Conservation (phyloP, 192 early-diverging fungal genomes). For the Phlyctochytrium arcticum region DNA sequence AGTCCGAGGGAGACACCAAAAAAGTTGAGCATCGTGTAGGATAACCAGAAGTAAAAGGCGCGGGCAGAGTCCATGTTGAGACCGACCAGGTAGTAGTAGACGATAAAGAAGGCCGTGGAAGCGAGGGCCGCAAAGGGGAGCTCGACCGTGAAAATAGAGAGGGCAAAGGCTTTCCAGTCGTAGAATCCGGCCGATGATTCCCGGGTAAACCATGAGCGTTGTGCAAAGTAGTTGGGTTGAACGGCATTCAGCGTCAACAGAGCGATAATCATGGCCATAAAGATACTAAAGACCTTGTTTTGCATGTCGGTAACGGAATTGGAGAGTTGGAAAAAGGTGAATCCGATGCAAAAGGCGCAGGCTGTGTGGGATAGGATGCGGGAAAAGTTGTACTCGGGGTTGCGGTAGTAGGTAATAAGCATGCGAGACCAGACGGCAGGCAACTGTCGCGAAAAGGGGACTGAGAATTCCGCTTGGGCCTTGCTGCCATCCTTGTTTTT, state of each 20-base stretch:
- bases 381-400: constrained; percentile 72
- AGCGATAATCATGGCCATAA: constrained; percentile 61
- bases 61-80: constrained; percentile 44
- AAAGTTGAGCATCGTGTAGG: constrained; percentile 54
- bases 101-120: constrained; percentile 62
- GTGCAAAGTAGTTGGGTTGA: constrained; percentile 41
- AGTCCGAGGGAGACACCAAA: constrained; percentile 70
- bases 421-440: constrained; percentile 61
- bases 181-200: constrained; percentile 68
- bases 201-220: constrained; percentile 58
- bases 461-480: constrained; percentile 36
- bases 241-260: constrained; percentile 45
- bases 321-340: constrained; percentile 68
- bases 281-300: constrained; percentile 69
- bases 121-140: constrained; percentile 64
- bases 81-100: constrained; percentile 55
- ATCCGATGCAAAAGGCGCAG: constrained; percentile 60
- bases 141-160: constrained; percentile 62
- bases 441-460: constrained; percentile 42
- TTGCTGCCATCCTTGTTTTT: background rate
- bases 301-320: constrained; percentile 52
- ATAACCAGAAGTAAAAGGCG: constrained; percentile 63
- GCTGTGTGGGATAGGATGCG: constrained; percentile 30
- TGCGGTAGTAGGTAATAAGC: constrained; percentile 65
- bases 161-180: constrained; percentile 60